Evolutionary conservation across 164 flowering plant species (phyloP), one percentile per base, ranked within the genome.

Genomic region (Vitis rupestris): DNA sequence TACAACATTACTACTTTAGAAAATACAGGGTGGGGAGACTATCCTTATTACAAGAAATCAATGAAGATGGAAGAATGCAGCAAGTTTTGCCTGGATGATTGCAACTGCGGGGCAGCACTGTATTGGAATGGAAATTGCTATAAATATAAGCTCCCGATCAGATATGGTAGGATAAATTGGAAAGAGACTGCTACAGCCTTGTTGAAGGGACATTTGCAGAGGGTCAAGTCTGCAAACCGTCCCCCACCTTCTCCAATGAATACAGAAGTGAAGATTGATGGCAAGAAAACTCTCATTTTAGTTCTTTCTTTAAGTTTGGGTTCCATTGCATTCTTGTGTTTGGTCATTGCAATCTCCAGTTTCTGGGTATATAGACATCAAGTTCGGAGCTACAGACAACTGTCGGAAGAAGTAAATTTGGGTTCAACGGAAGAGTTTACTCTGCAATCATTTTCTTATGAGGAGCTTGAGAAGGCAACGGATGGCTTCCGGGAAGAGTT

Each of bases 51-150:
- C 16, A 8, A 11, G 17, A 11, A n/a, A 10, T 19, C 66, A 52
- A 61, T 53, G 51, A 5, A 37, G 0, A 15, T 14, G 47, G 71
- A 61, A 47, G 62, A 8, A 2, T 73, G 75, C 61, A 48, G 57
- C 29, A 29, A 67, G 30, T 37, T 49, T n/a, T 73, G 75, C 16
- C 50, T 61, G 31, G 48, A 55, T 2, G 75, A 73, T 16, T 67
- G 71, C 13, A 55, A 62, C 44, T 73, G 75, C 23, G 66, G 10
- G 9, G 75, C 67, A 0, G 75, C 75, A 1, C 37, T 67, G 50
- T 62, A 51, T 51, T 1, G 48, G 1, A 15, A 7, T 31, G 55
- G 58, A 3, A 52, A 8, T 8, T 75, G 78, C 50, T n/a, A 1
- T 10, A 75, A 70, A 50, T 54, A 48, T 6, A 61, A 17, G 30